phyloP scores from a whole-genome alignment of 2,329 filamentous ascomycete genomes.

The Alternaria metachromatica region DNA sequence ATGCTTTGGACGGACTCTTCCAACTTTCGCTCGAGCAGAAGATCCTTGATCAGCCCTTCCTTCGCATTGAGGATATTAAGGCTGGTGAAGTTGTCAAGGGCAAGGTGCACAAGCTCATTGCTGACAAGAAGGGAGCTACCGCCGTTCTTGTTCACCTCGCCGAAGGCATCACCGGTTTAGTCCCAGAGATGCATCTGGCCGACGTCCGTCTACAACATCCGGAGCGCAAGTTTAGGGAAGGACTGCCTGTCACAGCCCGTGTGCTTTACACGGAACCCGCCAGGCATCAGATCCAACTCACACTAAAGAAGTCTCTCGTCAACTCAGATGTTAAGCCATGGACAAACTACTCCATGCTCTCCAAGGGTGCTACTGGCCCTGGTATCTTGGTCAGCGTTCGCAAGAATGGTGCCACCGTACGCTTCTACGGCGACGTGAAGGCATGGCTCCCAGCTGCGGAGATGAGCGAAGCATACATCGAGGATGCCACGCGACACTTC shows the following conservation, averaged over 20 bases:
- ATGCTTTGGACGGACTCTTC: conserved; percentile 83
- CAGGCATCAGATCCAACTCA: conserved; percentile 82
- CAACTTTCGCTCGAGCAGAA: conserved; percentile 83
- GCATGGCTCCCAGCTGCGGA: conserved; percentile 92
- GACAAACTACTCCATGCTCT: conserved; percentile 76
- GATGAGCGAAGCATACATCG: conserved; percentile 97
- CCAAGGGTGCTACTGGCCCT: conserved; percentile 76
- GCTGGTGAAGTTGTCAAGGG: conserved; percentile 82
- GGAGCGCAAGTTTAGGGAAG: conserved; percentile 94
- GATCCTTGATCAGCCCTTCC: conserved; percentile 84
- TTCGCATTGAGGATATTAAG: conserved; percentile 88
- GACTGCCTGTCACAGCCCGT: conserved; percentile 81
- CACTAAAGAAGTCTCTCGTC: conserved; percentile 91
- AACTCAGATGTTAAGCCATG: conserved; percentile 86
- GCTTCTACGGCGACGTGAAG: conserved; percentile 84
- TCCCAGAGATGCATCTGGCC: conserved; percentile 85
- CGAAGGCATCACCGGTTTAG: conserved; percentile 87
- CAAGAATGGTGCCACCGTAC: conserved; percentile 80
- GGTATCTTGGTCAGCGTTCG: conserved; percentile 88
- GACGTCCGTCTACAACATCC: conserved; percentile 89
- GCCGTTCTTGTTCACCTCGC: conserved; percentile 84
- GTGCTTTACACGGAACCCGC: conserved; percentile 80
- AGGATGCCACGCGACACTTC: conserved; percentile 89
- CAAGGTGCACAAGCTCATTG: conserved; percentile 81
- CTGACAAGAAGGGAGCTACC: conserved; percentile 77